These are phyloP conservation scores for Chrysoporthe deuterocubensis DNA, from an alignment of 2,329 filamentous ascomycete genomes.

Conservation along the genomic window DNA sequence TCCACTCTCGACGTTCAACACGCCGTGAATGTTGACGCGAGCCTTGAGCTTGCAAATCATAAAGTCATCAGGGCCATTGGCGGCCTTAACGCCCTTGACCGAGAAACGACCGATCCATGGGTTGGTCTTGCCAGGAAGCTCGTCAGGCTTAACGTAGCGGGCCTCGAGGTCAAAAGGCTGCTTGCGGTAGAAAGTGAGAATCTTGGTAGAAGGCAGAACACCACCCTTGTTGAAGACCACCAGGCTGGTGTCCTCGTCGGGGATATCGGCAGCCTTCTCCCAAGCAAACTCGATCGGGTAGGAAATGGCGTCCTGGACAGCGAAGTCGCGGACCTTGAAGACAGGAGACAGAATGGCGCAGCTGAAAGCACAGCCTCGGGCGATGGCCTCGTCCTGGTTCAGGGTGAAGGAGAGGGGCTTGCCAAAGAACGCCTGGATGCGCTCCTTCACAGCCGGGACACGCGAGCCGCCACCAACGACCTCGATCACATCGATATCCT, in stretches of 20 bases:
- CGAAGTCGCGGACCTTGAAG: conserved; percentile 98
- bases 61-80: conserved; percentile 88
- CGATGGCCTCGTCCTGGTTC: conserved; percentile 97
- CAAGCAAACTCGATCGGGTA: conserved; percentile 99
- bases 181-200: conserved; percentile 98
- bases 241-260: conserved; percentile 95
- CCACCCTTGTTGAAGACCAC: conserved; percentile 98
- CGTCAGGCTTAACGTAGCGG: conserved; percentile 84
- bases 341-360: conserved; percentile 96
- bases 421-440: conserved; percentile 87
- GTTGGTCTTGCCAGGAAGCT: conserved; percentile 85
- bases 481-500: conserved; percentile 93
- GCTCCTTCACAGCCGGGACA: conserved; percentile 89
- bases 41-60: conserved; percentile 99
- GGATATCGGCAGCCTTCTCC: conserved; percentile 98
- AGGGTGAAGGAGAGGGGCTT: conserved; percentile 94
- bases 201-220: conserved; percentile 97
- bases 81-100: conserved; percentile 92
- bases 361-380: conserved; percentile 94
- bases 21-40: conserved; percentile 91
- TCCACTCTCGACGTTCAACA: conserved; percentile 93
- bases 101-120: conserved; percentile 98
- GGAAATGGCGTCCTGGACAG: conserved; percentile 94
- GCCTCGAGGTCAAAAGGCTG: conserved; percentile 96
- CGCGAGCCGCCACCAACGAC: conserved; percentile 94